Conservation (phyloP, 1,284 basidiomycete genomes). For the Ustilago lituana region DNA sequence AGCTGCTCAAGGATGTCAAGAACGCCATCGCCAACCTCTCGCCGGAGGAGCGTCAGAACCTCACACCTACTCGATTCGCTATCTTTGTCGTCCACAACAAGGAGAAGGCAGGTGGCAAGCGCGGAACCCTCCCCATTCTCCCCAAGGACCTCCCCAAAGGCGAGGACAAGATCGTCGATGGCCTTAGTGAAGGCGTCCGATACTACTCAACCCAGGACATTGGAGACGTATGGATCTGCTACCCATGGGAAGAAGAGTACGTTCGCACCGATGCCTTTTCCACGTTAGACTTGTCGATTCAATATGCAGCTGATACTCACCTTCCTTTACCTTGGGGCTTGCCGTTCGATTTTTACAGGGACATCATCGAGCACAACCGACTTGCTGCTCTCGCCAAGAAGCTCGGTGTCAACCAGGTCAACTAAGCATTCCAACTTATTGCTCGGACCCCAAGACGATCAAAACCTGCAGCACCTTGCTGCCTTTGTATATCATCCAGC, state of each 20-base stretch:
- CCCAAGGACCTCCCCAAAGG: constrained; percentile 42
- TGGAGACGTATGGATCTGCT: constrained; percentile 65
- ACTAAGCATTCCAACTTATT: constrained; percentile 1
- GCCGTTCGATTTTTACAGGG: constrained; percentile 11
- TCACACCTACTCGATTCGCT: constrained; percentile 64
- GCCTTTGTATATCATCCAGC: constrained; percentile 38
- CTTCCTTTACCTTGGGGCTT: not conserved
- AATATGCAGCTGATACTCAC: not conserved
- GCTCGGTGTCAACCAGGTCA: constrained; percentile 50
- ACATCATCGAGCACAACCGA: constrained; percentile 66
- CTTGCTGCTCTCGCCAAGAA: constrained; percentile 64
- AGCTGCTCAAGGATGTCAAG: constrained; percentile 64
- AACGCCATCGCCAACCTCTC: constrained; percentile 54
- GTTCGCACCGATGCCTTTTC: not conserved
- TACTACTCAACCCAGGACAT: constrained; percentile 65
- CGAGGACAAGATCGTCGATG: constrained; percentile 54
- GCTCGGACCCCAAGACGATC: not conserved
- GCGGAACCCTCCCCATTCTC: constrained; percentile 61
- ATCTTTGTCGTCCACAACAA: constrained; percentile 68
- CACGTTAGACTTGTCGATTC: no score
- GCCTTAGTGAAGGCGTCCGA: constrained; percentile 60
- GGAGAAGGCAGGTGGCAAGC: constrained; percentile 59
- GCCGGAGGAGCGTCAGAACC: constrained; percentile 49
- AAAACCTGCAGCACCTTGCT: not conserved
- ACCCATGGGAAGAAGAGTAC: constrained; percentile 63